Evolutionary conservation across 2,329 filamentous ascomycete genomes (phyloP), one percentile per base, ranked within the genome.

Genomic region (Shiraia sp.): DNA sequence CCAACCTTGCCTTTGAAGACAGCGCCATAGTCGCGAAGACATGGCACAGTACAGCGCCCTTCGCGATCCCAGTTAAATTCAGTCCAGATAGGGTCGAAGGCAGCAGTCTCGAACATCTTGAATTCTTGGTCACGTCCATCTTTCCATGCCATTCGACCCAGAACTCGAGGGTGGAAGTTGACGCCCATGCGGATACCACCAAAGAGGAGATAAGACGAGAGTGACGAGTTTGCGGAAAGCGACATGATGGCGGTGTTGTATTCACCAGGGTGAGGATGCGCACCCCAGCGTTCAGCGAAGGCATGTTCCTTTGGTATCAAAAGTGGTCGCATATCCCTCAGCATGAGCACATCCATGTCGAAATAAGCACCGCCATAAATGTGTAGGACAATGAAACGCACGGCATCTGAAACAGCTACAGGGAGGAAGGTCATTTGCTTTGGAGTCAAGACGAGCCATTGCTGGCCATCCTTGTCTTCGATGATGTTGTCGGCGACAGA

Each of bases 211-310:
- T 81, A 80, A 0, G 76, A 78, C 0, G 77, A 79, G 1, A 80
- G 67, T 2, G 75, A 77, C 0, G 75, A 78, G 51, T 80, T 80
- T n/a, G 78, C 76, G 2, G 75, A 74, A 16, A 80, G 66, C 2
- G 77, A 78, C 72, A 80, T 78, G 50, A 80, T 74, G 26, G 78
- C 78, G 0, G 78, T 80, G 61, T 80, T 80, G 66, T 79, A 80
- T 48, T 80, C 78, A 42, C 77, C 77, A 7, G 77, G 76, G 40
- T 72, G 72, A 3, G 72, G 65, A 40, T 80, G 77, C 5, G 75
- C 76, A 4, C 71, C 78, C 78, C 78, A 81, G 42, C 78, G 69
- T 58, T 80, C 78, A 8, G 78, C 78, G 53, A 80, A 81, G 4
- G 72, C 66, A 51, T 79, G 77, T 32, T 78, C 70, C 34, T 74